These are phyloP conservation scores for Talaromyces verruculosus DNA, from an alignment of 2,329 filamentous ascomycete species.

Conservation along the genomic window DNA sequence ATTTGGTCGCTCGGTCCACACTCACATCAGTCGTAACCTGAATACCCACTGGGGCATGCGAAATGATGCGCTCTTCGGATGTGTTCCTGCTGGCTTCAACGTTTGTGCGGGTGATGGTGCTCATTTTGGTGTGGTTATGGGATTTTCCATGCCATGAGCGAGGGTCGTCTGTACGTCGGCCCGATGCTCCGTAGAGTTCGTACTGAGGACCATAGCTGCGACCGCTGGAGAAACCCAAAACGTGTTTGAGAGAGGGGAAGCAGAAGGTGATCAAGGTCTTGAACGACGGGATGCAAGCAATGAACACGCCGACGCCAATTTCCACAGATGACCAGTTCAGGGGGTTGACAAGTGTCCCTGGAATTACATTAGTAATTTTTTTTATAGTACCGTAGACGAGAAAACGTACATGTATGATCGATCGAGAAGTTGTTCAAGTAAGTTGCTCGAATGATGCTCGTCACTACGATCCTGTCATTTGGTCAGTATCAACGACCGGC, in stretches of 20 bases:
- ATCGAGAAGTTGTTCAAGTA: slow-evolving; percentile 24
- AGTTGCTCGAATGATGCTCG: slow-evolving; percentile 26
- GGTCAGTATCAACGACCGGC: not conserved
- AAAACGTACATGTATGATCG: slow-evolving; percentile 27
- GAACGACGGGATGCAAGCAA: slow-evolving; percentile 27
- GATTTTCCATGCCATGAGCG: slow-evolving; percentile 3
- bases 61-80: slow-evolving; percentile 16
- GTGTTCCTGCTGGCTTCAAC: slow-evolving; percentile 11
- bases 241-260: slow-evolving; percentile 22
- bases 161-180: slow-evolving; percentile 22
- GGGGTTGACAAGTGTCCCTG: slow-evolving; percentile 25
- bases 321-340: slow-evolving; percentile 29
- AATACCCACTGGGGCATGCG: not conserved
- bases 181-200: slow-evolving; percentile 23
- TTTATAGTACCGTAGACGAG: not conserved
- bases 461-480: slow-evolving; percentile 24
- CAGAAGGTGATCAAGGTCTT: slow-evolving; percentile 25
- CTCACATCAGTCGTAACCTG: slow-evolving; percentile 17
- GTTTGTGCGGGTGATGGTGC: slow-evolving; percentile 5
- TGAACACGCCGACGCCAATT: slow-evolving; percentile 26
- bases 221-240: slow-evolving; percentile 22
- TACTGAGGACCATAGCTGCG: slow-evolving; percentile 21
- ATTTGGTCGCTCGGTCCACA: not conserved
- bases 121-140: not conserved
- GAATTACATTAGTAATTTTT: not conserved